phyloP scores from a whole-genome alignment of 2,329 filamentous ascomycete species.

The Metarhizium guizhouense region DNA sequence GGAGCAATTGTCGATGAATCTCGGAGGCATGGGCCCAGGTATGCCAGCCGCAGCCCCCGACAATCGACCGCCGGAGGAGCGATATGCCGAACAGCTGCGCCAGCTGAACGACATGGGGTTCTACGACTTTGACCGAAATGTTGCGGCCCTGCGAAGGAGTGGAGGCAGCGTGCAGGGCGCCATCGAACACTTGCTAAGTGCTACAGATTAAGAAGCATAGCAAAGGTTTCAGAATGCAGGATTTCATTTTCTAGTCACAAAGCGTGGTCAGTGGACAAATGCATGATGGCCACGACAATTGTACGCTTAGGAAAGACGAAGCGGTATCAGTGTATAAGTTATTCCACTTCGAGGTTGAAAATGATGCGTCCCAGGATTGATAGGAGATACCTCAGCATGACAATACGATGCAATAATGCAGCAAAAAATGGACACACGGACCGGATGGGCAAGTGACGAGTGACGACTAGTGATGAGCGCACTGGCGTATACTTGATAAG shows the following conservation, averaged over 20 bases:
- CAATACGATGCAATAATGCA: background rate
- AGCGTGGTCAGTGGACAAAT: background rate
- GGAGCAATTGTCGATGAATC: conserved; percentile 45
- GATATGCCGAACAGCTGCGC: conserved; percentile 80
- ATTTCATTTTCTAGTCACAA: background rate
- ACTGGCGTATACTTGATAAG: too few species aligned
- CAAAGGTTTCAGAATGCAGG: background rate
- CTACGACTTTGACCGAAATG: conserved; percentile 89
- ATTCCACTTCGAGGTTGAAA: background rate
- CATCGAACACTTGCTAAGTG: conserved; percentile 60
- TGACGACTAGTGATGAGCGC: too few species aligned
- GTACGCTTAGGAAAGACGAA: background rate
- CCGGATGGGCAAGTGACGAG: background rate
- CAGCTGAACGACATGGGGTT: conserved; percentile 99
- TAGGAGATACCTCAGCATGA: conserved; percentile 1
- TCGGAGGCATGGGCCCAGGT: conserved; percentile 21
- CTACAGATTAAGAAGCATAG: conserved; percentile 10
- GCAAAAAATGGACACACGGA: background rate
- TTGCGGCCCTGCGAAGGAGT: conserved; percentile 76
- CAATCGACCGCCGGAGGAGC: conserved; percentile 84
- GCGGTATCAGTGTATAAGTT: background rate
- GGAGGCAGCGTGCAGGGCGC: conserved; percentile 93
- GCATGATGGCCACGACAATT: background rate
- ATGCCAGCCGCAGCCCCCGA: conserved; percentile 55
- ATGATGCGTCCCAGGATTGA: background rate